phyloP scores from a whole-genome alignment of 805 yeast species.

The Candida sonorensis region DNA sequence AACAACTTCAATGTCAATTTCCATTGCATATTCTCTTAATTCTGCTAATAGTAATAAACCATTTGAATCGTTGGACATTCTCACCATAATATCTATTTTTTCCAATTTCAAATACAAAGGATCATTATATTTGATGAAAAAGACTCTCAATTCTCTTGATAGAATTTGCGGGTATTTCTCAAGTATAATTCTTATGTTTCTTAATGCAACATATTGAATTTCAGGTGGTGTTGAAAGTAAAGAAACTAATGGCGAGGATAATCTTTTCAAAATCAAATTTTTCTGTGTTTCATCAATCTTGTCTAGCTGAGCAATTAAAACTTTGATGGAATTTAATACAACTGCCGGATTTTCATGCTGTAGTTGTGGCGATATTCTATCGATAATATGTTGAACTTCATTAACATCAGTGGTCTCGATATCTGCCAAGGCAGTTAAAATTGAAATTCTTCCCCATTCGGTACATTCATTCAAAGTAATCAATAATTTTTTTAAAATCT shows the following conservation, averaged over 20 bases:
- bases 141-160: constrained; percentile 75
- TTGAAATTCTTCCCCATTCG: constrained; percentile 97
- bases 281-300: constrained; percentile 31
- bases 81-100: constrained; percentile 66
- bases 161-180: constrained; percentile 82
- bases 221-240: constrained; percentile 86
- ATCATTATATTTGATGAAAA: constrained; percentile 83
- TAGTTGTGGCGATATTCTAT: constrained; percentile 86
- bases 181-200: constrained; percentile 82
- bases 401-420: constrained; percentile 47
- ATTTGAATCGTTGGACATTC: constrained; percentile 58
- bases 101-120: constrained; percentile 74
- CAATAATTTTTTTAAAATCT: constrained; percentile 53
- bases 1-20: constrained; percentile 76
- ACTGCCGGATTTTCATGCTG: constrained; percentile 98
- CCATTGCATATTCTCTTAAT: constrained; percentile 75
- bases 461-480: constrained; percentile 93
- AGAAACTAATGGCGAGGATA: constrained; percentile 83
- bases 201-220: constrained; percentile 87
- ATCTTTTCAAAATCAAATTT: constrained; percentile 52
- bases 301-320: constrained; percentile 63
- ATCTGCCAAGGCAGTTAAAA: constrained; percentile 73
- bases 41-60: constrained; percentile 57
- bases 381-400: constrained; percentile 82
- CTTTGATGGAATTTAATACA: constrained; percentile 78